Conservation (phyloP, 345 rosid genomes). For the Carallia pectinifolia region DNA sequence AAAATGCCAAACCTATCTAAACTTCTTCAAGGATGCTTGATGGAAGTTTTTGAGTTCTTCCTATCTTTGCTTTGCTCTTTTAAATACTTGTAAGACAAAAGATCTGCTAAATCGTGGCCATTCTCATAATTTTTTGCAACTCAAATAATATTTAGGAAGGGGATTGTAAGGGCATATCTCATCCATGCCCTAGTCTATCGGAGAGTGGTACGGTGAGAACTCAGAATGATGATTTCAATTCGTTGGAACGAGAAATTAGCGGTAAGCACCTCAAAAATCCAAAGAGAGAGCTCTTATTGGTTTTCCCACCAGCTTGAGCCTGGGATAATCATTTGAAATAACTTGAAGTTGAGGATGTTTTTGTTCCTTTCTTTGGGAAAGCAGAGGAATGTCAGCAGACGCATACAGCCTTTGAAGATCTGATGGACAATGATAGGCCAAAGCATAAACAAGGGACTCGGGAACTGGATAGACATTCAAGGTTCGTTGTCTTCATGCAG, state of each 20-base stretch:
- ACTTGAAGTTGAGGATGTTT: constrained; percentile 10
- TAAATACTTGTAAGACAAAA: constrained; percentile 13
- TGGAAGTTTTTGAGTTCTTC: background rate
- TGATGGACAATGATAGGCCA: constrained; percentile 8
- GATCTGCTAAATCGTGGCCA: background rate
- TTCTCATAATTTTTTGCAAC: constrained; percentile 9
- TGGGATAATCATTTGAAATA: too few species aligned
- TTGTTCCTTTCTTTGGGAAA: constrained; percentile 6
- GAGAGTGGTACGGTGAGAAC: constrained; percentile 13
- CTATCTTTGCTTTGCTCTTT: constrained; percentile 1
- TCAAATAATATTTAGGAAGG: constrained; percentile 9
- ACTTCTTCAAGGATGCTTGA: too few species aligned
- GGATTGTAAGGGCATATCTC: background rate
- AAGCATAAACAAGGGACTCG: constrained; percentile 2
- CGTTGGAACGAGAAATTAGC: background rate
- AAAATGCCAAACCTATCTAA: too few species aligned
- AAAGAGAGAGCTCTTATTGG: background rate
- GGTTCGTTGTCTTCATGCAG: too few species aligned
- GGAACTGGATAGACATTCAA: too few species aligned
- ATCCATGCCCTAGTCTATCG: constrained; percentile 1
- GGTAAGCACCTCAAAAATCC: background rate
- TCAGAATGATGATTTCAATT: constrained; percentile 13
- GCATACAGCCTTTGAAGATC: background rate
- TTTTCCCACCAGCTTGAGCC: background rate
- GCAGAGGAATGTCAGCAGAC: constrained; percentile 6